These are phyloP conservation scores for Leishmania martiniquensis DNA, from an alignment of 208 protist genomes.

Conservation along the genomic window DNA sequence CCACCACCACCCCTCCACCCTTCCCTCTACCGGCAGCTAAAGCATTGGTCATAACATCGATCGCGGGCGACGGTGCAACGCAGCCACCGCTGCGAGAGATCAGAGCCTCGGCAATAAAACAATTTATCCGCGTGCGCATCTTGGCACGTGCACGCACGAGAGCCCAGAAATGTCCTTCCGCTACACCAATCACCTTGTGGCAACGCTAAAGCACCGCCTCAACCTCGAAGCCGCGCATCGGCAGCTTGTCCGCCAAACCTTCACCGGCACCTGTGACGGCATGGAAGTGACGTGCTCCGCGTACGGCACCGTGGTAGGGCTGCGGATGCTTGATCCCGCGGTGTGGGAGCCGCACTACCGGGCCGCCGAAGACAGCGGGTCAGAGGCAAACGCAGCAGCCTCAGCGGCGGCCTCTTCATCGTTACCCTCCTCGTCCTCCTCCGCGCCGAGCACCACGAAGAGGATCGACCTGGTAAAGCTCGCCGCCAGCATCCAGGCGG, in stretches of 20 bases:
- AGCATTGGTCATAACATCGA: no score
- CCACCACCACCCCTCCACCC: neutral
- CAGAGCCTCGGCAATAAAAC: neutral
- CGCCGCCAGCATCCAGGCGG: constrained; percentile 65
- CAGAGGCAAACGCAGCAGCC: neutral
- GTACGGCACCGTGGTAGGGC: constrained; percentile 69
- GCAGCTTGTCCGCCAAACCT: constrained; percentile 56
- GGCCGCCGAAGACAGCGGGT: neutral
- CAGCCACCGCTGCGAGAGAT: neutral
- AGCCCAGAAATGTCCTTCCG: constrained; percentile 81
- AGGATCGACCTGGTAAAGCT: constrained; percentile 62
- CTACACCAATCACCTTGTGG: constrained; percentile 88
- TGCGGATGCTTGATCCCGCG: constrained; percentile 55
- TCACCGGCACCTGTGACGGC: constrained; percentile 71
- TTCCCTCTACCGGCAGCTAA: no score
- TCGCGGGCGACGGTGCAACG: neutral
- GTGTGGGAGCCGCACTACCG: constrained; percentile 71
- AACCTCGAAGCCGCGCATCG: constrained; percentile 73
- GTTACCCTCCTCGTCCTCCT: neutral
- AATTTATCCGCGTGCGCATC: neutral
- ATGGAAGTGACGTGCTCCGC: constrained; percentile 77
- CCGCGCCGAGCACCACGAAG: neutral
- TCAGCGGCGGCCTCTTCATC: neutral
- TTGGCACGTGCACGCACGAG: neutral
- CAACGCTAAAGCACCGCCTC: constrained; percentile 78